Evolutionary conservation across 805 yeast genomes (phyloP).

Genomic region (Spathaspora passalidarum): DNA sequence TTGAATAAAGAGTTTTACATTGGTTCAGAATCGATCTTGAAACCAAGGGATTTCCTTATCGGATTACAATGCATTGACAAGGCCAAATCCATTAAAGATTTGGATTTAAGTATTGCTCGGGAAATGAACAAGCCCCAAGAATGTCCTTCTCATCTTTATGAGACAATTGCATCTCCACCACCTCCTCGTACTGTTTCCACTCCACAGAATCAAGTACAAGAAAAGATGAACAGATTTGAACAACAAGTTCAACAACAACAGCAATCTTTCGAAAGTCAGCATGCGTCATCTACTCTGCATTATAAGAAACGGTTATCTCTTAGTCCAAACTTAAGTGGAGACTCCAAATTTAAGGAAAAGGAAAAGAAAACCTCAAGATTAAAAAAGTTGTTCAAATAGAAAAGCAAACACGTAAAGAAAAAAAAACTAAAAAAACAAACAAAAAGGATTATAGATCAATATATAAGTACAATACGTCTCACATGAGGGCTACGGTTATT

Average conservation of each 20-base stretch:
- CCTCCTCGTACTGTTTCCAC: constrained; percentile 3
- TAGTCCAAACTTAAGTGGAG: background rate
- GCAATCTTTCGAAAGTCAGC: constrained; percentile 6
- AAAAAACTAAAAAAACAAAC: too few species aligned
- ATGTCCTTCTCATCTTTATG: constrained; percentile 45
- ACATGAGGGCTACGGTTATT: too few species aligned
- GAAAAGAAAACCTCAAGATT: constrained; percentile 47
- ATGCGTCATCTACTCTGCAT: background rate
- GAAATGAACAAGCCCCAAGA: constrained; percentile 26
- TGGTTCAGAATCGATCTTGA: constrained; percentile 75
- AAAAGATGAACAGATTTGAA: background rate
- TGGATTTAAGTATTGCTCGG: constrained; percentile 35
- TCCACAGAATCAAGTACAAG: constrained; percentile 1
- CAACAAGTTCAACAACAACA: constrained; percentile 11
- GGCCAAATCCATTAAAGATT: constrained; percentile 33
- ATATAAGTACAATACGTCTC: too few species aligned
- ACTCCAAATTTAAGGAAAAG: constrained; percentile 6
- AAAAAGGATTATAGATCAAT: too few species aligned
- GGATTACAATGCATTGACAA: constrained; percentile 41
- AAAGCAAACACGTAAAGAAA: too few species aligned
- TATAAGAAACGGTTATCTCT: background rate
- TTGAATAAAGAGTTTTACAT: constrained; percentile 71
- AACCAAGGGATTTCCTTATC: constrained; percentile 48
- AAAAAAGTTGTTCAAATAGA: constrained; percentile 42
- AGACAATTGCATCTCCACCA: constrained; percentile 18